Evolutionary conservation across 2,329 filamentous ascomycete genomes (phyloP), one percentile per base, ranked within the genome.

Genomic region (Exophiala sp.): DNA sequence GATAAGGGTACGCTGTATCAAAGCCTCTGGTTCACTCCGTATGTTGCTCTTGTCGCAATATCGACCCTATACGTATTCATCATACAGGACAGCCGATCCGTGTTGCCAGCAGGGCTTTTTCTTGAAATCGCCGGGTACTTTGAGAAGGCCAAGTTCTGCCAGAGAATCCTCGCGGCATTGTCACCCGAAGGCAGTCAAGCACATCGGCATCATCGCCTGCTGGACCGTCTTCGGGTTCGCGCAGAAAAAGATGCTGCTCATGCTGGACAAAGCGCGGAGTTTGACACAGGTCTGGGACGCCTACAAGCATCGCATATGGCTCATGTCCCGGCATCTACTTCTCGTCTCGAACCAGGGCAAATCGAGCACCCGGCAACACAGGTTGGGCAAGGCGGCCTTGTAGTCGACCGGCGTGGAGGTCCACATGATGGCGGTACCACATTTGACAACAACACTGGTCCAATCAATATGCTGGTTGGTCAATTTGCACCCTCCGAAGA

Each of bases 11-110:
- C 51, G 0, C 39, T 66, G 12, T 62, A 65, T 42, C 60, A 65
- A 40, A 53, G 55, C 3, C 66, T 66, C 45, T 67, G 65, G 65
- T 66, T 64, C 52, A 66, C 63, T 9, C 63, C 63, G 24, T 67
- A 67, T 38, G 57, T 65, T 16, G 54, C 57, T 5, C 46, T 62
- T 8, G 59, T 60, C 4, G 61, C 57, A 3, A 49, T 63, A 8
- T 63, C 61, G 5, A 63, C 61, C 2, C 42, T 63, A 11, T 62
- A 62, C 29, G 61, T 63, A 34, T 60, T 60, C 35, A 36, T 59
- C 3, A 60, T 63, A 11, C 59, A 63, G 43, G 47, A 54, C 21
- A 55, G 50, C 20, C 57, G 59, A 24, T 48, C 55, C n/a, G 45
- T 44, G 2, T 44, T 59, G 3, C 58, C 59, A 14, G 36, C 42